Base-by-base conservation (phyloP, 352 stramenopile species). In the Globisporangium cylindrosporum region DNA sequence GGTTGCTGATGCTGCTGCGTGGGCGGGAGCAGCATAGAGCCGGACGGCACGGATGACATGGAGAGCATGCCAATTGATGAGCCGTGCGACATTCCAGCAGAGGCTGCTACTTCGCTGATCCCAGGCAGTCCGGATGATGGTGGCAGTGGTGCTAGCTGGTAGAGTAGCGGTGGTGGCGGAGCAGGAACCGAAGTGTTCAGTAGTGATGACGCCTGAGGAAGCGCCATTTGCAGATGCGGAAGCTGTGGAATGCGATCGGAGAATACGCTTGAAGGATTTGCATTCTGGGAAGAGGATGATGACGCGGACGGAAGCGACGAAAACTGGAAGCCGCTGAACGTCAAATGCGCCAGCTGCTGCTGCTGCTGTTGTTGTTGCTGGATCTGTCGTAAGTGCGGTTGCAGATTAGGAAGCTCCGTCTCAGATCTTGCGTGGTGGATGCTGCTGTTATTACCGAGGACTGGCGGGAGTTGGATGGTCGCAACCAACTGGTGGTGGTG, bases 151-250 rank as follows among this genome's bases (percentile, higher is more conserved):
- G 32, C n/a, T 18, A 73, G 53, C 2, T 73, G 61, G 2, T 65
- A 79, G 46, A 78, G 56, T 18, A 84, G 75, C 20, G 79, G 72
- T 14, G 77, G 43, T 18, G 80, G 64, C 22, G 76, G 76, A 2
- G 72, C 71, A 18, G 74, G 73, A 5, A 69, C 69, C 12, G 71
- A 69, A 2, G 73, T 22, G 32, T 78, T 80, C 29, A 91, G 63
- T 18, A 88, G 62, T 1, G 80, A 75, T 22, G 84, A 75, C 18
- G 76, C 67, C 10, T 85, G 79, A 3, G 77, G 68, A 3, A 88
- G 76, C 64, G 86, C 71, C 43, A 87, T 72, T 61, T 86, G 78
- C 20, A 89, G 69, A 67, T 89, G 79, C 63, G 81, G 79, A 29
- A 89, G 66, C 56, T 73, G 77, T n/a, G 70, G 70, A 2, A 80